Conservation (phyloP, 2,329 filamentous ascomycete species). For the Helotiales sp. region DNA sequence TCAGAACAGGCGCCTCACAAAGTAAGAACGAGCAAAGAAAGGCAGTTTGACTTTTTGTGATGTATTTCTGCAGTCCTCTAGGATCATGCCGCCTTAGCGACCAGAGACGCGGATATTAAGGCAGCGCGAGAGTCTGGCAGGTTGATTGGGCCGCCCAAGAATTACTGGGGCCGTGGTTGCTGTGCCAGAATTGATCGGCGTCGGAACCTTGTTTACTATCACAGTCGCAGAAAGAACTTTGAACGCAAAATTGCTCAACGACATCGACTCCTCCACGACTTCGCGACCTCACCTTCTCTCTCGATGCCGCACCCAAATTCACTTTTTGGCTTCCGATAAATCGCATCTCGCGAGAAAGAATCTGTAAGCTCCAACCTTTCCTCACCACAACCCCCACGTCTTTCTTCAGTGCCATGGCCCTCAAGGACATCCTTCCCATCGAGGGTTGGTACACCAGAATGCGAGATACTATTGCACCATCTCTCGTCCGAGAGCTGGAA, state of each 20-base stretch:
- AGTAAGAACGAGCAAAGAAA: too few relatives aligned
- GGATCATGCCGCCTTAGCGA: too few relatives aligned
- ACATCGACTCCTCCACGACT: background rate
- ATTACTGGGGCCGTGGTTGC: slow-evolving; percentile 1
- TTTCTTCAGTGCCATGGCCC: background rate
- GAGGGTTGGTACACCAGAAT: background rate
- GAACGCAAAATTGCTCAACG: background rate
- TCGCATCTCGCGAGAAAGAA: background rate
- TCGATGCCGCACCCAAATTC: background rate
- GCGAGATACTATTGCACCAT: background rate
- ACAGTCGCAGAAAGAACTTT: background rate
- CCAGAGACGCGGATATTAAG: too few relatives aligned
- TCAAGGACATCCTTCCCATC: background rate
- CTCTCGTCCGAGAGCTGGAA: background rate
- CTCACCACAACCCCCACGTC: background rate
- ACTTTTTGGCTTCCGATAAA: background rate
- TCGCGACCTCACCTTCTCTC: background rate
- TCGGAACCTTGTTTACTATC: slow-evolving; percentile 7
- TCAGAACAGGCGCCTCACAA: too few relatives aligned
- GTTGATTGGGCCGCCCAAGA: too few relatives aligned
- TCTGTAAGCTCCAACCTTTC: background rate
- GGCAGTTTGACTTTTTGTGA: too few relatives aligned
- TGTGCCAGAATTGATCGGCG: background rate
- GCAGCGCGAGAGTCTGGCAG: too few relatives aligned
- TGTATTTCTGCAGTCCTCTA: too few relatives aligned